phyloP scores from a whole-genome alignment of 495 filamentous ascomycete species.

The Annulohypoxylon bovei region DNA sequence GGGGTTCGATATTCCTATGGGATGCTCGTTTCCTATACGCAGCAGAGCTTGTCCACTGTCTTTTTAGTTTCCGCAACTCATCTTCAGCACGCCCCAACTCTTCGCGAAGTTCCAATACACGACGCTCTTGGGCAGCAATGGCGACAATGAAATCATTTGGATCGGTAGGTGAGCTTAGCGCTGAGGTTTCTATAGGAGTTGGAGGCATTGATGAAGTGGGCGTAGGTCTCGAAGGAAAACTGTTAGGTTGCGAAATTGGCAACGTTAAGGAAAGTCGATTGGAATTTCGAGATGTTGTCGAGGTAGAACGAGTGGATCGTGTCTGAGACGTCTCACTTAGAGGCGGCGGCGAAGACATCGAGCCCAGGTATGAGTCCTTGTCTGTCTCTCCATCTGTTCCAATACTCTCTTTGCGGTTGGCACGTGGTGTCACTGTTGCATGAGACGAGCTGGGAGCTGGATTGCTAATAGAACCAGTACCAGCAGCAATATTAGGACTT shows the following conservation, averaged over 20 bases:
- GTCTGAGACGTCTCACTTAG: slow-evolving; percentile 50
- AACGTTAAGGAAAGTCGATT: slow-evolving; percentile 86
- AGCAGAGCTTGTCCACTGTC: slow-evolving; percentile 82
- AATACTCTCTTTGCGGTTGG: slow-evolving; percentile 24
- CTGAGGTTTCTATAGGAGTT: slow-evolving; percentile 56
- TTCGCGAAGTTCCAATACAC: slow-evolving; percentile 89
- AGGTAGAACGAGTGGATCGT: slow-evolving; percentile 63
- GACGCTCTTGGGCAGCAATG: slow-evolving; percentile 91
- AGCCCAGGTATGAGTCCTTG: slow-evolving; percentile 35
- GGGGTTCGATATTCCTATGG: slow-evolving; percentile 64
- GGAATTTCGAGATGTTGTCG: slow-evolving; percentile 67
- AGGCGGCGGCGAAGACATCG: slow-evolving; percentile 40
- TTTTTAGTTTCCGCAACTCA: slow-evolving; percentile 80
- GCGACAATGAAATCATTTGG: slow-evolving; percentile 83
- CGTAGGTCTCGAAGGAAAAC: slow-evolving; percentile 54
- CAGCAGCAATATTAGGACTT: slow-evolving; percentile 28
- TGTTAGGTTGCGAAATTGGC: slow-evolving; percentile 65
- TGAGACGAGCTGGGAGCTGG: slow-evolving; percentile 23
- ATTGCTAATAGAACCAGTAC: slow-evolving; percentile 13
- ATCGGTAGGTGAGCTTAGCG: slow-evolving; percentile 66
- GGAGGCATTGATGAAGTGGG: slow-evolving; percentile 59
- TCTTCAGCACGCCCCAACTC: slow-evolving; percentile 83
- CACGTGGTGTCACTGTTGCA: slow-evolving; percentile 29
- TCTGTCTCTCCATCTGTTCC: slow-evolving; percentile 35
- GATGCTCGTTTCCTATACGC: slow-evolving; percentile 79